Evolutionary conservation across 169 alveolate genomes (phyloP).

Genomic region (Hepatocystis sp.): DNA sequence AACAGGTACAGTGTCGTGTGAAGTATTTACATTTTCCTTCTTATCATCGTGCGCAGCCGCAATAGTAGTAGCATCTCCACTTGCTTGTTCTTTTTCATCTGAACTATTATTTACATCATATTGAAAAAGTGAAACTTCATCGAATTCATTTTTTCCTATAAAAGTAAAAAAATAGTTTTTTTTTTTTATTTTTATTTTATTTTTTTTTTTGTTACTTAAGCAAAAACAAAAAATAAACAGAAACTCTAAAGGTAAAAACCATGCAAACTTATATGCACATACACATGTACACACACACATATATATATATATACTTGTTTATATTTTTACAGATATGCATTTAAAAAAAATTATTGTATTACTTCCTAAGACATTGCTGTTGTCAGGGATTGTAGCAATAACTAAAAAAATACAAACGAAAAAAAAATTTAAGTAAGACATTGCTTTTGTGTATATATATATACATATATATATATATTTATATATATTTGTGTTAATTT

Average conservation of each 20-base stretch:
- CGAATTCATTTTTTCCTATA: no score
- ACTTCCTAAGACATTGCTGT: constrained; percentile 26
- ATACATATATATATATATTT: no score
- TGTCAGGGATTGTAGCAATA: constrained; percentile 29
- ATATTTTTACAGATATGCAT: neutral
- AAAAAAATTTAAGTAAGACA: constrained; percentile 49
- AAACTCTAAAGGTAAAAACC: neutral
- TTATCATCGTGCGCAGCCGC: no score
- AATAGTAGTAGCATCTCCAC: no score
- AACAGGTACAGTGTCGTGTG: no score
- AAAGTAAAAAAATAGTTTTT: no score
- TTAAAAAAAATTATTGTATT: neutral
- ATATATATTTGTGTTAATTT: no score
- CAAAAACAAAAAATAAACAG: neutral
- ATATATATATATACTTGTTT: neutral
- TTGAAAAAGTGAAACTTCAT: no score
- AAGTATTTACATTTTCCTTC: no score
- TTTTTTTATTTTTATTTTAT: neutral
- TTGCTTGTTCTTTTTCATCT: no score
- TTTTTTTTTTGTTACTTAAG: neutral
- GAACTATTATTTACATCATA: no score
- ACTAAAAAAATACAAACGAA: constrained; percentile 41
- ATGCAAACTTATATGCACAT: neutral
- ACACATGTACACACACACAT: neutral
- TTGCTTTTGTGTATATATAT: constrained; percentile 10